phyloP scores from a whole-genome alignment of 2,329 filamentous ascomycete species.

The Penicillium janthinellum region DNA sequence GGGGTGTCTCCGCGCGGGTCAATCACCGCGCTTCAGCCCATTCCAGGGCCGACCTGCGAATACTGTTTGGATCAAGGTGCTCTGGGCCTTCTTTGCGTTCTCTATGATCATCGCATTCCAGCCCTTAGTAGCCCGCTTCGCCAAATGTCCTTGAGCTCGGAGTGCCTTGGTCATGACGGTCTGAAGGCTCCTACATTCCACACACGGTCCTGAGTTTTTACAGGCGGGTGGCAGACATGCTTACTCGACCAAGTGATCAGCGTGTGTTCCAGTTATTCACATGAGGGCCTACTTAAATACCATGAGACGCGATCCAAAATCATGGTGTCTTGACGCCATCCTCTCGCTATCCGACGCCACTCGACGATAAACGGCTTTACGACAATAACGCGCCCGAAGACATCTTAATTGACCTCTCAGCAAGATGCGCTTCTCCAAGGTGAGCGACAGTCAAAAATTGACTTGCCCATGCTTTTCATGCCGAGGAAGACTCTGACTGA shows the following conservation, averaged over 20 bases:
- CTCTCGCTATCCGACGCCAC: constrained; percentile 8
- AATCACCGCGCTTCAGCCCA: not conserved
- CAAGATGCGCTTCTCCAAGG: constrained; percentile 28
- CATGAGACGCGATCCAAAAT: not conserved
- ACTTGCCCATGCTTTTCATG: not conserved
- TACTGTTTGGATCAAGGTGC: not conserved
- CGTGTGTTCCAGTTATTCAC: constrained; percentile 4
- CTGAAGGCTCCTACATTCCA: constrained; percentile 17
- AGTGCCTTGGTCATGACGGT: not conserved
- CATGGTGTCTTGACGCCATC: not conserved
- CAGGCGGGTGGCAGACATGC: constrained; percentile 3
- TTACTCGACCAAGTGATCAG: constrained; percentile 9
- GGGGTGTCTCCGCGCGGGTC: not conserved
- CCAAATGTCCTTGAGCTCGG: not conserved
- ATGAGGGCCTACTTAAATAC: constrained; percentile 21
- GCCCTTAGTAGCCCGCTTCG: constrained; percentile 11
- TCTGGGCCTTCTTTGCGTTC: not conserved
- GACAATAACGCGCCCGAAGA: constrained; percentile 5
- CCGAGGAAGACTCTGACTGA: not conserved
- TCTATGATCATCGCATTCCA: constrained; percentile 17
- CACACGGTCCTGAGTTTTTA: not conserved
- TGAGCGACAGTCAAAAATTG: constrained; percentile 2
- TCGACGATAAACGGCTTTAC: constrained; percentile 1
- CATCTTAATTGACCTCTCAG: constrained; percentile 1
- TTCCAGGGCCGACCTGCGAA: not conserved